These are phyloP conservation scores for Claviceps citrina DNA, from an alignment of 2,329 filamentous ascomycete species.

Conservation along the genomic window DNA sequence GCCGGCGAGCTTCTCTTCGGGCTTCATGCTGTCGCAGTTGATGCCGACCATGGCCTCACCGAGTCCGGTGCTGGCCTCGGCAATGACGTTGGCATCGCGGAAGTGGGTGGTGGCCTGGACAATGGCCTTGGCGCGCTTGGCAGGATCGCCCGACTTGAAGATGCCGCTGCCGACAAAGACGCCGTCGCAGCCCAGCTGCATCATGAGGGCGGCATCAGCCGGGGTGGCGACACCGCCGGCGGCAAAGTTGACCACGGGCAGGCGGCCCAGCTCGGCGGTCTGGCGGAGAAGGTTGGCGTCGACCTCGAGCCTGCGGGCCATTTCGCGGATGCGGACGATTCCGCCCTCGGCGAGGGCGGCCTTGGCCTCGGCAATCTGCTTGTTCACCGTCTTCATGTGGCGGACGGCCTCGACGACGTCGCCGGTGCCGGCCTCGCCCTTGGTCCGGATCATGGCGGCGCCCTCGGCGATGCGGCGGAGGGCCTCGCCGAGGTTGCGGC, in stretches of 20 bases:
- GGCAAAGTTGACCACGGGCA: constrained; percentile 95
- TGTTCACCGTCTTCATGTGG: constrained; percentile 84
- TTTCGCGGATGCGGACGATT: constrained; percentile 42
- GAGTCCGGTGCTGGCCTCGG: constrained; percentile 72
- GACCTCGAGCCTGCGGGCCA: constrained; percentile 68
- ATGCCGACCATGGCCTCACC: constrained; percentile 99
- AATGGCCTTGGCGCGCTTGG: constrained; percentile 82
- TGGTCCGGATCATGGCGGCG: constrained; percentile 96
- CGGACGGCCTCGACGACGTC: constrained; percentile 93
- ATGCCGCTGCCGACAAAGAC: constrained; percentile 95
- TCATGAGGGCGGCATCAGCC: constrained; percentile 89
- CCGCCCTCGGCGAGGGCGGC: constrained; percentile 48
- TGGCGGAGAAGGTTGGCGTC: constrained; percentile 69
- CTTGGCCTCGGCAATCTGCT: constrained; percentile 67
- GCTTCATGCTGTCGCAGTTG: constrained; percentile 63
- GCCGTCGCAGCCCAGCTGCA: constrained; percentile 95
- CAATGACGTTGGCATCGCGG: constrained; percentile 69
- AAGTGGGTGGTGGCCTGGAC: constrained; percentile 88
- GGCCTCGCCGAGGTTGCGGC: constrained; percentile 85
- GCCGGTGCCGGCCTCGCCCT: constrained; percentile 93
- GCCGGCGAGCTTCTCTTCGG: constrained; percentile 67
- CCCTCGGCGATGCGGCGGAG: constrained; percentile 82
- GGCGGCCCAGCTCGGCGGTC: constrained; percentile 69
- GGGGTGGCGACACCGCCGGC: constrained; percentile 99
- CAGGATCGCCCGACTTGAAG: constrained; percentile 89